Conservation (phyloP, 257 asterid genomes). For the Nicotiana noctiflora region DNA sequence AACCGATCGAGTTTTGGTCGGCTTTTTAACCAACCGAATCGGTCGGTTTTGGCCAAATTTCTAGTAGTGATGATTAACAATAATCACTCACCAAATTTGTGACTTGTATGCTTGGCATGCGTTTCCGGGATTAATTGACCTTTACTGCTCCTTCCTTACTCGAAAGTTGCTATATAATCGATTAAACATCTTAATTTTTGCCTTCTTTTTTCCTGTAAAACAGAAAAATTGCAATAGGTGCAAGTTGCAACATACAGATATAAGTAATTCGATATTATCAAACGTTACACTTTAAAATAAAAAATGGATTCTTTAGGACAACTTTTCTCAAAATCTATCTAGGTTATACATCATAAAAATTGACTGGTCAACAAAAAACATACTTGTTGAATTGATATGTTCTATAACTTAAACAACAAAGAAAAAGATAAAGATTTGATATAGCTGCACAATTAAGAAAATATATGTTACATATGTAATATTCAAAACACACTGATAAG, state of each 20-base stretch:
- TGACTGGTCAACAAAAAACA: too few species aligned
- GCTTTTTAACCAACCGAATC: too few species aligned
- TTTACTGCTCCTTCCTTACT: neutral
- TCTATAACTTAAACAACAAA: too few species aligned
- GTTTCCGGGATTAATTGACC: constrained; percentile 1
- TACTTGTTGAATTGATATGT: too few species aligned
- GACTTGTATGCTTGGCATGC: neutral
- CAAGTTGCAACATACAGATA: neutral
- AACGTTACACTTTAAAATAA: neutral
- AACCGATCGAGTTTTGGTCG: too few species aligned
- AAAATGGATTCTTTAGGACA: neutral
- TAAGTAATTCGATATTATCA: neutral
- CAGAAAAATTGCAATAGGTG: neutral
- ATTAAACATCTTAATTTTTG: neutral
- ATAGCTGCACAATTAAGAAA: too few species aligned
- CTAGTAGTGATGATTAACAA: neutral
- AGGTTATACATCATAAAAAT: too few species aligned
- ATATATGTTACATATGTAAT: too few species aligned
- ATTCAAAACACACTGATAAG: too few species aligned
- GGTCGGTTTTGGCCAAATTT: too few species aligned
- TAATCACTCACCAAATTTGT: neutral
- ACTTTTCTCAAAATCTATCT: too few species aligned
- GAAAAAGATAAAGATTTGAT: too few species aligned
- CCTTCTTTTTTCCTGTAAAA: neutral
- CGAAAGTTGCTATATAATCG: neutral